Base-by-base conservation (phyloP, 768 basidiomycete genomes). In the Boletus rubescentipes region DNA sequence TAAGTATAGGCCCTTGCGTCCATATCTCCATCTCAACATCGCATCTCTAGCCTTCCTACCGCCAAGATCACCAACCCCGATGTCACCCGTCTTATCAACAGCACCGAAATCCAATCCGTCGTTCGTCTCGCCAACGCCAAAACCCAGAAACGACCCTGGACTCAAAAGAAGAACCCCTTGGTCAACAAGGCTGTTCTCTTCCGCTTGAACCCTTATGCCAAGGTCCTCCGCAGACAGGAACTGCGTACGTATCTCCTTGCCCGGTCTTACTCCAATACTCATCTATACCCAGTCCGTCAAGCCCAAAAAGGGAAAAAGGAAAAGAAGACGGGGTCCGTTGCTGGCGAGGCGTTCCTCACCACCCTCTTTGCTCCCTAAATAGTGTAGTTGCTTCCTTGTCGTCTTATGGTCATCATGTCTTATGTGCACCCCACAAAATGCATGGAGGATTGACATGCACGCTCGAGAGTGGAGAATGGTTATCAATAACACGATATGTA, bases 151-250 rank as follows among this genome's bases (percentile, higher is more conserved):
- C 88, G 95, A 68, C 93, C 94, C 56, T 94, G 91, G 91, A 91
- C 93, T 59, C 95, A 98, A 79, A 94, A 94, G 90, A 98, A 98
- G 89, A 98, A 97, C 81, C 93, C 95, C 49, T 83, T 97, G 66
- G 73, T 84, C 76, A 97, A 97, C 87, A 94, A 90, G 80, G 89
- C 83, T 46, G 78, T 95, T 64, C 85, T 95, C 71, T 95, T 94
- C 92, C 89, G 94, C 67, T 83, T 98, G 77, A 98, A 98, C 82
- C 96, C 96, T 49, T 98, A 98, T 76, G 96, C 95, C 66, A 96
- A 96, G 84, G 89, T 89, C 41, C 74, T 94, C 67, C 89, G 92
- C 73, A 80, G 89, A 63, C 89, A 93, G 67, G 93, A 96, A 71
- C 75, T 96, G 61, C 81, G 90, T 93, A 71, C 54, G 90, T 89